Evolutionary conservation across 2,329 filamentous ascomycete genomes (phyloP), one percentile per base, ranked within the genome.

Genomic region (Colletotrichum eremochloae): DNA sequence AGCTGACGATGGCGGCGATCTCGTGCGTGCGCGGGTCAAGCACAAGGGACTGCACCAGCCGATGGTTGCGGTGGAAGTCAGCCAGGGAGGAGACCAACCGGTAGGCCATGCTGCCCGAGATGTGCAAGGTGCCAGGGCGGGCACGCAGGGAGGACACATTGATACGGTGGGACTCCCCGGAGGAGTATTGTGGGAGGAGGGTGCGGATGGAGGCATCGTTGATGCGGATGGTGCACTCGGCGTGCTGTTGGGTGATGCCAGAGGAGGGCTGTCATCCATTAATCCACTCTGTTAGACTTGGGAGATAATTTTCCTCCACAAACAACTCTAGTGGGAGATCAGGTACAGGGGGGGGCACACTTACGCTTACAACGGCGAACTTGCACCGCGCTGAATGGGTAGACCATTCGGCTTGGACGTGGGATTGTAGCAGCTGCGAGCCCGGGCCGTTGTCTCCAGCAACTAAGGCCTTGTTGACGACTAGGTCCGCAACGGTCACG

Each of bases 131-230:
- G 31, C 61, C 61, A 31, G 61, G 18, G 31, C 61, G 61, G 44
- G 61, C 18, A 63, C 61, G 61, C 33, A 63, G 61, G 31, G 61
- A 63, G 61, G 46, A 63, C 29, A 63, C 61, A 29, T 52, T 63
- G 44, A 52, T 11, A 9, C 33, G 61, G 42, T 63, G 46, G 46
- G 61, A 63, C 38, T 63, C 61, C 9, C 61, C 61, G 12, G 61
- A 52, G 7, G 61, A 40, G 61, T 64, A 9, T n/a, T 48, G 44
- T 20, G 44, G 7, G 44, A 48, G 44, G 18, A 48, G 44, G 18
- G 44, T n/a, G 44, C 44, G 44, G 18, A 14, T 48, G 1, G 44
- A 48, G 0, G 44, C n/a, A 18, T 48, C 18, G 18, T 20, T 48
- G 18, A 48, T 48, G 44, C 44, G 44, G 44, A 48, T 48, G 44